Base-by-base conservation (phyloP, 306 rosid species). In the Begonia fuchsioides region DNA sequence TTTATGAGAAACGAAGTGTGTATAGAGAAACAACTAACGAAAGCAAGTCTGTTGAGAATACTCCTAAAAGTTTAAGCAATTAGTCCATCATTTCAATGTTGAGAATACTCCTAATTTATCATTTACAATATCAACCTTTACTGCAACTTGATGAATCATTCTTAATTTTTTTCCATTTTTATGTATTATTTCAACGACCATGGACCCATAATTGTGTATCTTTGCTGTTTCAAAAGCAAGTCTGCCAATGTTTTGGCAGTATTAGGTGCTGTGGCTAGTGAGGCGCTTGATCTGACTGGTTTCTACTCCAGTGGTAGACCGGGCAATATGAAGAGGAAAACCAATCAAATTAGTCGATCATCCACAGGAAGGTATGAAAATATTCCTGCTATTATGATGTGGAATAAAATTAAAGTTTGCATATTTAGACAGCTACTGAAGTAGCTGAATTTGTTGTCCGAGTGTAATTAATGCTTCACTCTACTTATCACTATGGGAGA, bases 201-300 rank as follows among this genome's bases (percentile, higher is more conserved):
- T 46, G 20, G 54, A 50, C 65, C 72, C 59, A 81, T 43, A 39
- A 52, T 64, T 72, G 12, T 71, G 18, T 70, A 35, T 52, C 46
- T 62, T 51, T 70, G 55, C 38, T 69, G 56, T 67, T 74, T 51
- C 55, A 66, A 70, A 79, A 84, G 90, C 82, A 90, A 90, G 79
- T 80, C 93, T 62, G 97, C 92, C 80, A 90, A 84, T 47, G 90
- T 90, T 56, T 71, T 90, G 80, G 92, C 92, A 49, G 90, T 90
- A 68, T 71, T 90, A 73, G 93, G 92, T 54, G 87, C 69, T 52
- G 95, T 84, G 64, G 97, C 95, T 49, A 84, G 87, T 58, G 77
- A 90, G 64, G 95, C 95, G 26, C 87, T 90, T 53, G 94, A 84
- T 66, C 65, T 81, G 68, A 84, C 95, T 15, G 84, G 95, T 53